phyloP scores from a whole-genome alignment of 202 grass and related monocot species.

The Zizania palustris region DNA sequence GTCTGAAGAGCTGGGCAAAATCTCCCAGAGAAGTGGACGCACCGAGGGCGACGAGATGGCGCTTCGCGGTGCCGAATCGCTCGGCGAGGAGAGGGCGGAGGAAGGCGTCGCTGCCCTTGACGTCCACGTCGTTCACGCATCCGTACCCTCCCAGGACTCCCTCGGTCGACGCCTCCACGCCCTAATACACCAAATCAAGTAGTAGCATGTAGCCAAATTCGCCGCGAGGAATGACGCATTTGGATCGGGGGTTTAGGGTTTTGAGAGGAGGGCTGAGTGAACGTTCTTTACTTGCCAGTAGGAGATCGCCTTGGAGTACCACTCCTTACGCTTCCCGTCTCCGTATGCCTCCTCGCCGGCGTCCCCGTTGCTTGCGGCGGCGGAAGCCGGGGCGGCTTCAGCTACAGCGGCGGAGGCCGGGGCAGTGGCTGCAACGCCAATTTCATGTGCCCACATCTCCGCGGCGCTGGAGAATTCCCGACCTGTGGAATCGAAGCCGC shows the following conservation, averaged over 20 bases:
- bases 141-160: conserved; percentile 93
- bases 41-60: conserved; percentile 83
- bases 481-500: conserved; percentile 71
- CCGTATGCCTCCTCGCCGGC: conserved; percentile 30
- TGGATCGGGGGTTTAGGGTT: conserved; percentile 53
- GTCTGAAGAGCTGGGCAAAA: neutral
- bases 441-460: conserved; percentile 89
- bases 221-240: neutral
- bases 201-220: conserved; percentile 24
- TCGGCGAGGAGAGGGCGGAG: conserved; percentile 65
- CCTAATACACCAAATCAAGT: conserved; percentile 47
- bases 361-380: conserved; percentile 32
- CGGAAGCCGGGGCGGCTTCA: conserved; percentile 22
- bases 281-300: conserved; percentile 86
- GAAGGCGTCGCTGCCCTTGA: conserved; percentile 93
- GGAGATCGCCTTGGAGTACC: conserved; percentile 94
- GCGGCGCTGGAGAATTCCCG: conserved; percentile 70
- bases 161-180: conserved; percentile 89
- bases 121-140: conserved; percentile 80
- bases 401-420: conserved; percentile 4
- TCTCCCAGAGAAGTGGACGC: neutral
- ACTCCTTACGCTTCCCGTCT: conserved; percentile 57
- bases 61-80: conserved; percentile 59
- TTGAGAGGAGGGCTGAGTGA: neutral
- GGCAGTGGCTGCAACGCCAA: conserved; percentile 40